Evolutionary conservation across 2,329 filamentous ascomycete species (phyloP), one percentile per base, ranked within the genome.

Genomic region (Zasmidium angulare): DNA sequence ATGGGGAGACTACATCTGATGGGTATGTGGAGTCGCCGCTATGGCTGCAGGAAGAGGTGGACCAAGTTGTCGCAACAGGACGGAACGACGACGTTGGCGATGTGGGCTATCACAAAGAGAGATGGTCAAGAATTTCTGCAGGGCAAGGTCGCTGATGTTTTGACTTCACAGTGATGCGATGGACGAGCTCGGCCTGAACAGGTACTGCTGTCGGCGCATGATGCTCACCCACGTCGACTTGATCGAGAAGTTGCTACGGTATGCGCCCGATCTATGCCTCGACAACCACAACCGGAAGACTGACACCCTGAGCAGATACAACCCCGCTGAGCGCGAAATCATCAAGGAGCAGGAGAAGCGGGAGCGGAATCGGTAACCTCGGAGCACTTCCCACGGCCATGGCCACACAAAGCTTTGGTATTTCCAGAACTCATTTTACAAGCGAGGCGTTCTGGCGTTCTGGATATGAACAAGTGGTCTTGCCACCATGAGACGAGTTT

Each of bases 171-270:
- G 95, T 72, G 92, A 97, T 75, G 95, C 93, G 46, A 96, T 99
- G 89, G 93, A 98, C 77, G 85, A 92, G 74, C 87, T 99, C 55
- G 92, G 92, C 58, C 89, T 96, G 72, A 93, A 91, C 78, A 87
- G 95, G 69, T 99, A 99, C 82, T 99, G 95, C 85, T 99, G 95
- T 81, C 90, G 95, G 69, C 89, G 95, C 72, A 99, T 99, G 95
- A 87, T 99, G 77, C 97, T 99, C 90, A 99, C 95, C 61, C 95
- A 99, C 78, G 95, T 99, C 71, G 95, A 99, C 76, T 83, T 99
- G 63, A 97, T 99, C 70, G 95, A 99, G 83, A 99, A 99, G 80
- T 86, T 99, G 53, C 86, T 99, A 66, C 91, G 93, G 90, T 96
- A 87, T 69, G 85, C 70, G 26, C 26, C 22, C 14, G 23, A 51